Percentiles rank a stretch among this genome's conserved stretches.
phyloP scores from a whole-genome alignment of 768 basidiomycete genomes.

The Trametes cingulata region DNA sequence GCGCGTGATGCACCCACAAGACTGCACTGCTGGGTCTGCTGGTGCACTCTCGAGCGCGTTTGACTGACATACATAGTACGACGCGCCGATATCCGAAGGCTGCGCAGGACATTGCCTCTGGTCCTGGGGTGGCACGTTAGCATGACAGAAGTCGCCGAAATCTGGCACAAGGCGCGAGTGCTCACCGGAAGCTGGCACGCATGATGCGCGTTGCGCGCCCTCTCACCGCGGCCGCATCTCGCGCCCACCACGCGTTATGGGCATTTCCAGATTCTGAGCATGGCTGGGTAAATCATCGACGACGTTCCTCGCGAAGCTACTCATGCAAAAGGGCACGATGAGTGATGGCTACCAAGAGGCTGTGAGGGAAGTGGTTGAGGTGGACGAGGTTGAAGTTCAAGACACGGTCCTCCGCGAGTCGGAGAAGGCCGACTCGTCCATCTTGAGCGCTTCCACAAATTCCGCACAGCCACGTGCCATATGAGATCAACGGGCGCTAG shows the following conservation, averaged over 20 bases:
- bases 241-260: neutral
- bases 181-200: constrained; percentile 5
- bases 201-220: constrained; percentile 7
- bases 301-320: neutral
- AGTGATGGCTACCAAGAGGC: neutral
- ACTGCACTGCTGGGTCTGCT: neutral
- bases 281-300: neutral
- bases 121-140: neutral
- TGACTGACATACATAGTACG: neutral
- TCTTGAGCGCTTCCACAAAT: neutral
- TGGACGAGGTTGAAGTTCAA: neutral
- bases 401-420: neutral
- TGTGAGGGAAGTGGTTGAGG: no score
- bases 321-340: neutral
- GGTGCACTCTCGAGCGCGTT: neutral
- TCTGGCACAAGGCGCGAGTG: neutral
- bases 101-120: neutral
- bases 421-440: neutral
- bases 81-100: constrained; percentile 9
- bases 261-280: neutral
- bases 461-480: no score
- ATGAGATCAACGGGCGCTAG: neutral
- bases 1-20: constrained; percentile 9
- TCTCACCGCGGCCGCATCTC: neutral
- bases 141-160: neutral